Percentiles rank a stretch among this genome's conserved stretches.
Evolutionary conservation across 805 yeast genomes (phyloP).

Genomic region (Saccharomycopsis guyanensis): DNA sequence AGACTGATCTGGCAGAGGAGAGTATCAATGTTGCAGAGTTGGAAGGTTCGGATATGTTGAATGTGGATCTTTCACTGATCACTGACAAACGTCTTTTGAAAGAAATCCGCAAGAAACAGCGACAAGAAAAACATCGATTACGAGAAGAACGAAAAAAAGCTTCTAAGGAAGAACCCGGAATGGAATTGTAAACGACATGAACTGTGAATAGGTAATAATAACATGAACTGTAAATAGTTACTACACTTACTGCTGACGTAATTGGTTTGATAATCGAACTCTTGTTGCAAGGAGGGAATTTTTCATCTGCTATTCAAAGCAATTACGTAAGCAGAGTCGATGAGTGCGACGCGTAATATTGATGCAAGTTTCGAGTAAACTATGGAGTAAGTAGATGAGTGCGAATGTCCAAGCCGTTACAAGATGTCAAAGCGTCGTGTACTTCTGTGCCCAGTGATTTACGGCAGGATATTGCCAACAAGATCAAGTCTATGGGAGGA

Average conservation of each 20-base stretch:
- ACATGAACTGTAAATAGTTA: too few relatives aligned
- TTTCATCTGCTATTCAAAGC: too few relatives aligned
- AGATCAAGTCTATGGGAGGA: constrained; percentile 41
- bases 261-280: too few relatives aligned
- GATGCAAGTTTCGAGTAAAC: too few relatives aligned
- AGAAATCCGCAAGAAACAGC: constrained; percentile 17
- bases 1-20: neutral
- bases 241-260: too few relatives aligned
- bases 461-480: constrained; percentile 27
- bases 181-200: too few relatives aligned
- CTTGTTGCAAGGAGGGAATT: too few relatives aligned
- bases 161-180: too few relatives aligned
- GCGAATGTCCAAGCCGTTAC: constrained; percentile 18
- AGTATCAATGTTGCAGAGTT: constrained; percentile 6
- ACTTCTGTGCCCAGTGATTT: constrained; percentile 19
- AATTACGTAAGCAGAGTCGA: too few relatives aligned
- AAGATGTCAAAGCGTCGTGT: constrained; percentile 19
- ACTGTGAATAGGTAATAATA: too few relatives aligned
- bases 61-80: constrained; percentile 10
- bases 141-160: constrained; percentile 13
- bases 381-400: too few relatives aligned
- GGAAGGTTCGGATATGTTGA: constrained; percentile 5
- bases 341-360: too few relatives aligned
- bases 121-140: constrained; percentile 11
- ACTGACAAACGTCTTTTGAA: constrained; percentile 17